These are phyloP conservation scores for Zanthoxylum bungeanum DNA, from an alignment of 345 rosid genomes.

Conservation along the genomic window DNA sequence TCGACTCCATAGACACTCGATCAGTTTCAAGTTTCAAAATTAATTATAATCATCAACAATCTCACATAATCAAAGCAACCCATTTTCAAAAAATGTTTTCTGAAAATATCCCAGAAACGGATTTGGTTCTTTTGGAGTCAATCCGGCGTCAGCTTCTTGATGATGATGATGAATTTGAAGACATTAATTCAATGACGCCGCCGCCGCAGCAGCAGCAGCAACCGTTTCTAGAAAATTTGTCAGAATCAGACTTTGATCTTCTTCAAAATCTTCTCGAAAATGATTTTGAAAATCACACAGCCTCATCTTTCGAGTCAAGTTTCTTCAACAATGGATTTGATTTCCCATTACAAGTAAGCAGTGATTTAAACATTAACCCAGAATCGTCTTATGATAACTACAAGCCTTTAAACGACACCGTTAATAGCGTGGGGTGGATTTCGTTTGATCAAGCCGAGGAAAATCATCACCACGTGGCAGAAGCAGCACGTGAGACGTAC, in stretches of 20 bases:
- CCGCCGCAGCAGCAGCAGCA: neutral
- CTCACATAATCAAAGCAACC: too few species aligned
- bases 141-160: slow-evolving; percentile 26
- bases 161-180: slow-evolving; percentile 11
- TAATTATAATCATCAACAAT: too few species aligned
- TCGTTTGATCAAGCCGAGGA: slow-evolving; percentile 7
- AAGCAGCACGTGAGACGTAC: neutral
- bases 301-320: neutral
- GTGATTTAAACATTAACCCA: too few species aligned
- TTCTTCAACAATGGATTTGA: too few species aligned
- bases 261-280: slow-evolving; percentile 7
- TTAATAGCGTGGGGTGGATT: neutral
- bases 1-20: neutral
- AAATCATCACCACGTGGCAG: too few species aligned
- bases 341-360: neutral
- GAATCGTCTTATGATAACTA: too few species aligned
- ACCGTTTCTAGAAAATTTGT: neutral
- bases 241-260: slow-evolving; percentile 1
- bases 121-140: slow-evolving; percentile 25
- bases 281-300: too few species aligned
- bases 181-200: neutral
- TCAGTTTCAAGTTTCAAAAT: neutral
- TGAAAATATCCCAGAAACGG: neutral
- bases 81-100: slow-evolving; percentile 14
- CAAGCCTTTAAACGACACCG: neutral